These are phyloP conservation scores for Choanephora cucurbitarum DNA, from an alignment of 371 early-diverging fungal species.

Conservation along the genomic window DNA sequence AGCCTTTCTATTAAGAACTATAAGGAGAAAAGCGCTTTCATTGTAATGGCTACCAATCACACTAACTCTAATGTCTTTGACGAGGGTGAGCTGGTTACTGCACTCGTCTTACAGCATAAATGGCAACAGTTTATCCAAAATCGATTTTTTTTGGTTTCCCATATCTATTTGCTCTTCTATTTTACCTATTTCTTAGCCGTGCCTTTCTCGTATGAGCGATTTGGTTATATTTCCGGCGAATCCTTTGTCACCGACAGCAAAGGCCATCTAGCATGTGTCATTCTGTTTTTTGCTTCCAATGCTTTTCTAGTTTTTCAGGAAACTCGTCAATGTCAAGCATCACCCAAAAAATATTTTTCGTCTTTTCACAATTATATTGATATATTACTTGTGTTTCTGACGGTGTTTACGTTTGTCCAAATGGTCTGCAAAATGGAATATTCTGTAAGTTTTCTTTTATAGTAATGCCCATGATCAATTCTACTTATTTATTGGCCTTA, in stretches of 20 bases:
- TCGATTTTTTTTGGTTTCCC: too few species aligned
- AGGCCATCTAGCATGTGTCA: slow-evolving; percentile 1
- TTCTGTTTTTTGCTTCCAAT: background rate
- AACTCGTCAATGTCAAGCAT: slow-evolving; percentile 1
- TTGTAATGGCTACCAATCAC: too few species aligned
- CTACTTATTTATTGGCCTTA: background rate
- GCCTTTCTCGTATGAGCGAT: slow-evolving; percentile 1
- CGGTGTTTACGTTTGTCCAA: background rate
- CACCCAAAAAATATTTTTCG: background rate
- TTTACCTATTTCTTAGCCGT: slow-evolving; percentile 4
- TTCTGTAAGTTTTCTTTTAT: slow-evolving; percentile 9
- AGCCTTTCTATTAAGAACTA: too few species aligned
- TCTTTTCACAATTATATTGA: slow-evolving; percentile 11
- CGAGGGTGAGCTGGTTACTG: too few species aligned
- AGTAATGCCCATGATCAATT: background rate
- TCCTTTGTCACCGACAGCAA: background rate
- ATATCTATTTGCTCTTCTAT: slow-evolving; percentile 6
- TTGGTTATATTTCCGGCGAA: background rate
- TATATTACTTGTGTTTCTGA: slow-evolving; percentile 2
- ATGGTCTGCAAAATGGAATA: background rate
- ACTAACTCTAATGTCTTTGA: too few species aligned
- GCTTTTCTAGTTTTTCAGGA: slow-evolving; percentile 1
- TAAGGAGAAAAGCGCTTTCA: too few species aligned
- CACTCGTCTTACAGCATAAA: too few species aligned
- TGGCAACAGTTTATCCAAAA: too few species aligned